Evolutionary conservation across 1,139 yeast genomes (phyloP).

Genomic region (Suhomyces guaymorum): DNA sequence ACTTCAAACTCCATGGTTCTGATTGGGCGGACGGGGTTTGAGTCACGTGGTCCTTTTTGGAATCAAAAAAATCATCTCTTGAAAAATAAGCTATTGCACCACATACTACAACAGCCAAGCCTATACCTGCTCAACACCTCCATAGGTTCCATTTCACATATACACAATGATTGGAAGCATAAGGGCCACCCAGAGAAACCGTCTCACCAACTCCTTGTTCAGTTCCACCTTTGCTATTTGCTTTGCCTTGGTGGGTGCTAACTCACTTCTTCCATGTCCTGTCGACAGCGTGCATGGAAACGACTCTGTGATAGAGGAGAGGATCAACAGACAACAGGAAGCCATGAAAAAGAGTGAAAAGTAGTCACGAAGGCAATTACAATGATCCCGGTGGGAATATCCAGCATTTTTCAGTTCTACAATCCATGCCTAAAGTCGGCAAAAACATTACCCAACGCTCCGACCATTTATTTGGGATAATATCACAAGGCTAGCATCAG

Average conservation of each 20-base stretch:
- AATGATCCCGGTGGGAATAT: neutral
- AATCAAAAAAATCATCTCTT: neutral
- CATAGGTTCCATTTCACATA: no score
- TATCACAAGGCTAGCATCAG: no score
- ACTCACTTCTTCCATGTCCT: slow-evolving; percentile 75
- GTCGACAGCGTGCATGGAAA: slow-evolving; percentile 52
- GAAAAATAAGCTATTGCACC: slow-evolving; percentile 5
- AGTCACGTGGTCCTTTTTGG: slow-evolving; percentile 6
- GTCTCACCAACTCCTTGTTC: slow-evolving; percentile 65
- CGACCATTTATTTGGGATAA: no score
- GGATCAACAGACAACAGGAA: slow-evolving; percentile 17
- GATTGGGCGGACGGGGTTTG: slow-evolving; percentile 2
- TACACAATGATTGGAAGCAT: slow-evolving; percentile 34
- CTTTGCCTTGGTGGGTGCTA: slow-evolving; percentile 67
- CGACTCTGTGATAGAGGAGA: slow-evolving; percentile 41
- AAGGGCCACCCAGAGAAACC: slow-evolving; percentile 57
- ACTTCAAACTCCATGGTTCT: slow-evolving; percentile 3
- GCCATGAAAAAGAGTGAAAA: neutral
- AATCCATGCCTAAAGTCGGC: no score
- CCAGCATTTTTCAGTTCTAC: slow-evolving; percentile 2
- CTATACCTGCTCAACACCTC: no score
- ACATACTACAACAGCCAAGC: no score
- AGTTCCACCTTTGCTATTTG: slow-evolving; percentile 77
- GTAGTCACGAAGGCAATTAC: neutral
- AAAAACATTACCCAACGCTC: no score